phyloP scores from a whole-genome alignment of 2,329 filamentous ascomycete species.

The Colletotrichum sojae region DNA sequence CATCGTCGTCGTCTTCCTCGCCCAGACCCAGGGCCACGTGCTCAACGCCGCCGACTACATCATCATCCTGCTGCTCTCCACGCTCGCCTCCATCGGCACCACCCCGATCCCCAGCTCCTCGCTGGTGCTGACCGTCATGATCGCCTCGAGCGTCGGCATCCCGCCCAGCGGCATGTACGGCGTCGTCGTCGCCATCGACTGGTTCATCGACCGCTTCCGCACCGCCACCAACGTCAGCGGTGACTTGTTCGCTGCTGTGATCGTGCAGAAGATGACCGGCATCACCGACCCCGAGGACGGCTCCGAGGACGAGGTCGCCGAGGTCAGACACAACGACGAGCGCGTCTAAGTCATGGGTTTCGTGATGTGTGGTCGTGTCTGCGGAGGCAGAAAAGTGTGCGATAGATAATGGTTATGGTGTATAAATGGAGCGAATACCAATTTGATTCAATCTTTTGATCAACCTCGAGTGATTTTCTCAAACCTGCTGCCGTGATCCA shows the following conservation, averaged over 20 bases:
- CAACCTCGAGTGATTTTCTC: neutral
- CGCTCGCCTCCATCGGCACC: slow-evolving; percentile 66
- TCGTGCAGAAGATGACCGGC: slow-evolving; percentile 57
- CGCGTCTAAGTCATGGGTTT: slow-evolving; percentile 14
- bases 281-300: slow-evolving; percentile 46
- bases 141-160: slow-evolving; percentile 60
- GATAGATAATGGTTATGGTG: neutral
- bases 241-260: slow-evolving; percentile 61
- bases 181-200: slow-evolving; percentile 68
- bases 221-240: slow-evolving; percentile 66
- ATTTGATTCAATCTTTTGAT: slow-evolving; percentile 8
- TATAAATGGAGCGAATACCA: slow-evolving; percentile 20
- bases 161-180: slow-evolving; percentile 65
- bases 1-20: slow-evolving; percentile 66
- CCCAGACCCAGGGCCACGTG: slow-evolving; percentile 62
- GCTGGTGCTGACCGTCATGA: slow-evolving; percentile 67
- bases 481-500: neutral
- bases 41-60: slow-evolving; percentile 62
- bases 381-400: neutral
- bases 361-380: neutral
- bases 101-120: slow-evolving; percentile 68
- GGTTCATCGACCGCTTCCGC: slow-evolving; percentile 70
- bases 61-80: slow-evolving; percentile 63
- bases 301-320: slow-evolving; percentile 20
- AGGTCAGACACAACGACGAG: slow-evolving; percentile 33